Evolutionary conservation across 2,329 filamentous ascomycete genomes (phyloP).

Genomic region (Tolypocladium tropicale): DNA sequence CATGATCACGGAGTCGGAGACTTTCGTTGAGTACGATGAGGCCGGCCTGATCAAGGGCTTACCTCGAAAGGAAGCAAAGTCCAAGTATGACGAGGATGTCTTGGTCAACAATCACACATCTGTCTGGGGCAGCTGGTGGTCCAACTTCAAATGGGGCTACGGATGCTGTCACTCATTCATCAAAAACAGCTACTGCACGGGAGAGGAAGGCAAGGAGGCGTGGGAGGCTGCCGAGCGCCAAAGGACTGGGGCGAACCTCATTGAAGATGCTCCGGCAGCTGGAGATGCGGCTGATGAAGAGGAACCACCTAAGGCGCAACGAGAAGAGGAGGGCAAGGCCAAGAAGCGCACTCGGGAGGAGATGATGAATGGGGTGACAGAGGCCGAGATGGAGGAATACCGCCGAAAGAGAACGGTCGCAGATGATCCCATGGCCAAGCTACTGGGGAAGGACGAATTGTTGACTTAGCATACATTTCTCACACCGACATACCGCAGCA

Average conservation of each 20-base stretch:
- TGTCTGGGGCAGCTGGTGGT: constrained; percentile 98
- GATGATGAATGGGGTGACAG: constrained; percentile 66
- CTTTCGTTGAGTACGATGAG: constrained; percentile 91
- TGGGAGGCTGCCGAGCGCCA: constrained; percentile 65
- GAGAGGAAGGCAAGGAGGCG: constrained; percentile 73
- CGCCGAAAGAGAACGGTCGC: constrained; percentile 62
- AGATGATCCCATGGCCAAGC: constrained; percentile 79
- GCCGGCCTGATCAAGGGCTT: constrained; percentile 82
- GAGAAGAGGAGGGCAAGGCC: constrained; percentile 18
- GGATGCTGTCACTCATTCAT: constrained; percentile 86
- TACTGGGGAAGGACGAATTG: constrained; percentile 64
- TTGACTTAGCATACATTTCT: constrained; percentile 23
- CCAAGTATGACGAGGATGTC: constrained; percentile 87
- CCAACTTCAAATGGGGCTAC: constrained; percentile 91
- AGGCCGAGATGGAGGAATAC: constrained; percentile 81
- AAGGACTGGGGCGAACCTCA: constrained; percentile 34
- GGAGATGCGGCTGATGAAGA: constrained; percentile 11
- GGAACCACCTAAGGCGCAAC: constrained; percentile 18
- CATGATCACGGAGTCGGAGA: constrained; percentile 69
- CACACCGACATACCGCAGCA: not conserved
- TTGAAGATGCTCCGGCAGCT: constrained; percentile 20
- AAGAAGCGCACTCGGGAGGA: constrained; percentile 72
- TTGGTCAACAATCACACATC: constrained; percentile 83
- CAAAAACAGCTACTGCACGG: constrained; percentile 97
- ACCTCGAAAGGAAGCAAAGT: constrained; percentile 64